Base-by-base conservation (phyloP, 1,139 yeast genomes). In the Casaregolazyma suthepensis region DNA sequence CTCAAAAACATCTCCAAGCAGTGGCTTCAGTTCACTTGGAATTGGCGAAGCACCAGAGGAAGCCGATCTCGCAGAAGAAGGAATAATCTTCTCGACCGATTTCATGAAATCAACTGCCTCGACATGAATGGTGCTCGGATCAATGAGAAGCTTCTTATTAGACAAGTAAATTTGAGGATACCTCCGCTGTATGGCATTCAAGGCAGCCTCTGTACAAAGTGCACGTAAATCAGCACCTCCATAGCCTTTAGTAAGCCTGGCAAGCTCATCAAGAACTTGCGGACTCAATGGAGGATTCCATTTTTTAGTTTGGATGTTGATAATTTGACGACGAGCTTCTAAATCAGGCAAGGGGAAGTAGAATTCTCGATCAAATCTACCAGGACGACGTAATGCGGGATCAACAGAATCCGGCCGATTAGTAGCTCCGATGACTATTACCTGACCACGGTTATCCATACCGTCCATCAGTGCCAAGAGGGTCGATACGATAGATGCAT, bases 201-300 rank as follows among this genome's bases (percentile, higher is more conserved):
- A 75, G 0, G 99, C 98, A 13, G 97, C 94, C 67, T 93, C 99
- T 0, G 98, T 91, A 66, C 98, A 91, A 38, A 93, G 74, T 0
- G 98, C 96, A 54, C 97, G 76, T 58, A 94, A 75, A 70, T 93
- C 99, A 2, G 99, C 98, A 72, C 99, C 99, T 43, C 99, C 99
- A 65, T 89, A 94, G 0, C 99, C 99, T 66, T 91, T 93, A 0
- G 99, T 91, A 55, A 89, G 73, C 13, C 77, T 76, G 0, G 98
- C 94, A 48, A 93, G 77, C 54, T 83, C 82, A 2, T 77, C 77
- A 7, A 88, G 66, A 61, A 93, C 87, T 7, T 69, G 72, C 0
- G 75, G 75, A 1, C 80, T 69, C 52, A 87, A 70, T 0, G 86
- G 85, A 1, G 96, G 95, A 4, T 76, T 76, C 99, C 99, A 93